These are phyloP conservation scores for Symbiodinium pilosum DNA, from an alignment of 73 alveolate species.

Conservation along the genomic window DNA sequence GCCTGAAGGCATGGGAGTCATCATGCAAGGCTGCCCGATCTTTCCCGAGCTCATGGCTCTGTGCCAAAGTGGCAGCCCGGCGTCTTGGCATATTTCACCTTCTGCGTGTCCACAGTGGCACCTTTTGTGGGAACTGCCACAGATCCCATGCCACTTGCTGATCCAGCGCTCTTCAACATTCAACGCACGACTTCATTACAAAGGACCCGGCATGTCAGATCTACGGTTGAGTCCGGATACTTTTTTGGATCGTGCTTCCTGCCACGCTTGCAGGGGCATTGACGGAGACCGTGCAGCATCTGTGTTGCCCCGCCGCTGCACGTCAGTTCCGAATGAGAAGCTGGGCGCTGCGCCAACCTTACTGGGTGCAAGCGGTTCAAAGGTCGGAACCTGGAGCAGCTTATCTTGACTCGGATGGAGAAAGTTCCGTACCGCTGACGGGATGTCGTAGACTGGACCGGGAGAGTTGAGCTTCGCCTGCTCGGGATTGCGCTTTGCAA, in stretches of 20 bases:
- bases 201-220: constrained; percentile 22
- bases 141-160: not conserved
- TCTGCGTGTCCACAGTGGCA: constrained; percentile 83
- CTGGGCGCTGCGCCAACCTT: constrained; percentile 89
- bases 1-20: not conserved
- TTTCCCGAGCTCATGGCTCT: constrained; percentile 8
- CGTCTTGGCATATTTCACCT: constrained; percentile 58
- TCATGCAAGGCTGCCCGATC: not conserved
- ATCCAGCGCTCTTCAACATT: not conserved
- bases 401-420: no score
- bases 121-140: not conserved
- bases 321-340: constrained; percentile 70
- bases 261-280: no score
- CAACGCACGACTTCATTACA: no score
- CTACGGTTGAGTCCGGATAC: constrained; percentile 90
- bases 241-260: constrained; percentile 72
- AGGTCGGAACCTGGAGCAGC: no score
- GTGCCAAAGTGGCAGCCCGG: constrained; percentile 65
- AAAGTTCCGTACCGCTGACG: constrained; percentile 27
- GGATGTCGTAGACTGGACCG: constrained; percentile 74
- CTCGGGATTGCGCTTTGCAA: not conserved
- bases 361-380: not conserved
- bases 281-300: not conserved
- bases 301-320: not conserved
- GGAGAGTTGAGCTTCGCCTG: constrained; percentile 15